These are phyloP conservation scores for Ceratobasidium sp. DNA, from an alignment of 1,284 basidiomycete genomes.

Conservation along the genomic window DNA sequence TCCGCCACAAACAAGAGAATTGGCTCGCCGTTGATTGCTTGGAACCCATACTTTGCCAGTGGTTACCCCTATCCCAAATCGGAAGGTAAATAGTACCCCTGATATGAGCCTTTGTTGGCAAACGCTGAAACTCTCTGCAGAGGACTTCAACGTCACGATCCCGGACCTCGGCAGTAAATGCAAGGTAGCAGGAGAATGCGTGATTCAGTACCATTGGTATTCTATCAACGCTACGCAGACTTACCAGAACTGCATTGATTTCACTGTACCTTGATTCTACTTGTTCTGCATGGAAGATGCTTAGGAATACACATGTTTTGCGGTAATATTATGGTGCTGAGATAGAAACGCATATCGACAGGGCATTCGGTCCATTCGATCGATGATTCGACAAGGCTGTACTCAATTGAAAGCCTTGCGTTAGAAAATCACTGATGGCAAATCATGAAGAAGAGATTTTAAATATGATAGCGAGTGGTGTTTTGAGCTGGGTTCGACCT, in stretches of 20 bases:
- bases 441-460: too few species aligned
- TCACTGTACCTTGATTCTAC: constrained; percentile 20
- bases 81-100: not conserved
- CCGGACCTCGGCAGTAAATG: constrained; percentile 28
- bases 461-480: too few species aligned
- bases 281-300: too few species aligned
- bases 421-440: not conserved
- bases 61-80: constrained; percentile 37
- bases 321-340: too few species aligned
- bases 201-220: constrained; percentile 39
- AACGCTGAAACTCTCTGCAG: too few species aligned
- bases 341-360: too few species aligned
- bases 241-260: constrained; percentile 39
- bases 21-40: constrained; percentile 29
- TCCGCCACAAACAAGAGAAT: constrained; percentile 23
- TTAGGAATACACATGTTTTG: too few species aligned
- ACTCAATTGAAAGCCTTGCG: not conserved
- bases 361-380: too few species aligned
- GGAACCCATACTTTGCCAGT: constrained; percentile 24
- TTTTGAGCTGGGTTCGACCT: too few species aligned
- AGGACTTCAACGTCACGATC: constrained; percentile 37
- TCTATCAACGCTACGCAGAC: constrained; percentile 17
- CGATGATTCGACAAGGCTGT: too few species aligned
- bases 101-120: not conserved
- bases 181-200: constrained; percentile 30